Base-by-base conservation (phyloP, 306 rosid species). In the Begonia masoniana region DNA sequence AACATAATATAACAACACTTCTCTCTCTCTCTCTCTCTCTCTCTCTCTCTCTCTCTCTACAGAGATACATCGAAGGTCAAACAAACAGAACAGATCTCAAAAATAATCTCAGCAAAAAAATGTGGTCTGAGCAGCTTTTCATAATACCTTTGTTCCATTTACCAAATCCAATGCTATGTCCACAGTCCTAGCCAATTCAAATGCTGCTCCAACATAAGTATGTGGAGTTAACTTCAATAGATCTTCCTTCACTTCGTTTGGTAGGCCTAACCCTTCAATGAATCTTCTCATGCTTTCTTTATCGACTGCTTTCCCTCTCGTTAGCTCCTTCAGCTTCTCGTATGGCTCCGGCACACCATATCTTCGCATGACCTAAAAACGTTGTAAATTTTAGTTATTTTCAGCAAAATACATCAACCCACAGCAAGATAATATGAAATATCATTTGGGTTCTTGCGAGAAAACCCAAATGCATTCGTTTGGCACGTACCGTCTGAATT, bases 341-440 rank as follows among this genome's bases (percentile, higher is more conserved):
- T 91, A 91, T 11, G 99, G 96, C 78, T 88, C 96, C 0, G 99
- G 92, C 69, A 91, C 89, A 63, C 82, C 96, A 12, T 78, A 81
- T 79, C 99, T 76, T 68, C 96, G 77, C 96, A 91, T 91, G 43
- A 91, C 96, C 93, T 86, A 43, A 19, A 60, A 41, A 15, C 12
- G 63, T 57, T 58, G 8, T 62, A 46, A 65, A 56, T 12, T 43
- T 31, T 31, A 2, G 39, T 31, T 31, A 31, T 31, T 31, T 31
- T 31, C 9, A 3, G 9, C 0, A 31, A 26, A 31, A 3, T 5
- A 31, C 5, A 7, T 5, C 39, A 31, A 5, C 39, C 39, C 39
- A 31, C 0, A 5, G 39, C 39, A 31, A 6, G 39, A 31, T 7
- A 7, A 6, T 31, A 1, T 31, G 39, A 31, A 31, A 41, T 31